A percentile compares a stretch with the other conserved stretches of the same genome.
phyloP scores from a whole-genome alignment of 208 protist genomes.

The Trypanosoma conorhini region DNA sequence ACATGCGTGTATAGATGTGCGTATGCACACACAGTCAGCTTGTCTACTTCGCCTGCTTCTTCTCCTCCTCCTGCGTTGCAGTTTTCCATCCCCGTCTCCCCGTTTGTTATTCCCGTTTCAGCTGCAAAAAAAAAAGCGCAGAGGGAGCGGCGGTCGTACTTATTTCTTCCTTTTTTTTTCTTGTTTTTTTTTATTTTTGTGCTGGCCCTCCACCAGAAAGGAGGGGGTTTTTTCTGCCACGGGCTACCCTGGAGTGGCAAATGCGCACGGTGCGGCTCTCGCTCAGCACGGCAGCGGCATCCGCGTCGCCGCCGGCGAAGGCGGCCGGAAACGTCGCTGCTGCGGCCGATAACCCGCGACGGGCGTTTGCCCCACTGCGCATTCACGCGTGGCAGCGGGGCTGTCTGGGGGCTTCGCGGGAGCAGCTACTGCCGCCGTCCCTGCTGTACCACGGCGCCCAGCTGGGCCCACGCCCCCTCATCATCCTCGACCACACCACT shows the following conservation, averaged over 20 bases:
- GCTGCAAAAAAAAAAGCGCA: not conserved
- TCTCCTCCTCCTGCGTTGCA: not conserved
- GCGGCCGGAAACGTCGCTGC: not conserved
- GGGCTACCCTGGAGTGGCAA: not conserved
- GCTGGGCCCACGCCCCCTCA: conserved; percentile 75
- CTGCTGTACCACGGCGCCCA: conserved; percentile 68
- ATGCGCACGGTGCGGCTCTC: not conserved
- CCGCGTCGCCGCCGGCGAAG: not conserved
- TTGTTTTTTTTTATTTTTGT: no score
- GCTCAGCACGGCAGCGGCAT: not conserved
- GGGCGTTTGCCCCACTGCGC: conserved; percentile 39
- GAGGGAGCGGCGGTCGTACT: no score
- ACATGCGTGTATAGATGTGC: no score
- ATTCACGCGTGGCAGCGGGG: conserved; percentile 69
- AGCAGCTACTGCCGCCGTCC: conserved; percentile 34
- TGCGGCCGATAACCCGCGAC: conserved; percentile 7
- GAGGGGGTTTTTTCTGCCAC: not conserved
- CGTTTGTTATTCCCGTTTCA: not conserved
- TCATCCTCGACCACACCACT: conserved; percentile 77
- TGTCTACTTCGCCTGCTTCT: no score
- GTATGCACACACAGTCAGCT: no score
- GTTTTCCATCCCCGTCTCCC: not conserved
- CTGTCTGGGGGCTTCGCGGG: conserved; percentile 27
- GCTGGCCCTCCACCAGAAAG: no score
- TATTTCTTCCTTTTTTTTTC: no score